A percentile compares a stretch with the other conserved stretches of the same genome.
phyloP scores from a whole-genome alignment of 495 filamentous ascomycete species.

The Elasticomyces elasticus region DNA sequence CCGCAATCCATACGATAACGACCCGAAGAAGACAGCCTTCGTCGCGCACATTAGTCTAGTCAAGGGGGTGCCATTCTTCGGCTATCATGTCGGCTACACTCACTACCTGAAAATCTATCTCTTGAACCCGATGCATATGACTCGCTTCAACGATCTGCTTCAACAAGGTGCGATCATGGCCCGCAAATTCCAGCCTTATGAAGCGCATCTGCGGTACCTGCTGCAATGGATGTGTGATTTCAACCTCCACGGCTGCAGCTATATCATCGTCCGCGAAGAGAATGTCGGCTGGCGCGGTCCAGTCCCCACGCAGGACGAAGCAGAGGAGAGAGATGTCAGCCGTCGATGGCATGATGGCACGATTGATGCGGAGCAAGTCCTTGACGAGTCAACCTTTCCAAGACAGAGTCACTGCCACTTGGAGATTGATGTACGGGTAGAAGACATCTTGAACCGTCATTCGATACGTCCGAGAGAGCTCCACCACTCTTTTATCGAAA shows the following conservation, averaged over 20 bases:
- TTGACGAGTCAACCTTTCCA: slow-evolving; percentile 52
- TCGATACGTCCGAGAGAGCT: slow-evolving; percentile 61
- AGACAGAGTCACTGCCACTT: slow-evolving; percentile 78
- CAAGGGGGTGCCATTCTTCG: slow-evolving; percentile 92
- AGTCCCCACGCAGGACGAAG: slow-evolving; percentile 56
- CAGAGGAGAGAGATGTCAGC: slow-evolving; percentile 40
- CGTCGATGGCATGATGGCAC: slow-evolving; percentile 76
- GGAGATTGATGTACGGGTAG: slow-evolving; percentile 78
- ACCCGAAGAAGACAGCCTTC: slow-evolving; percentile 43
- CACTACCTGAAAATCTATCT: slow-evolving; percentile 93
- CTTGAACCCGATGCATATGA: slow-evolving; percentile 73
- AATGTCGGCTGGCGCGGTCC: slow-evolving; percentile 64
- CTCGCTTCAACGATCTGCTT: slow-evolving; percentile 70
- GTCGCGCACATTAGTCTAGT: slow-evolving; percentile 85
- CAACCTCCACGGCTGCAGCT: slow-evolving; percentile 88
- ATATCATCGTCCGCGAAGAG: slow-evolving; percentile 66
- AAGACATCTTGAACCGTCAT: slow-evolving; percentile 77
- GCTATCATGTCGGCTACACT: slow-evolving; percentile 82
- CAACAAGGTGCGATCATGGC: slow-evolving; percentile 79
- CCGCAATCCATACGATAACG: slow-evolving; percentile 57
- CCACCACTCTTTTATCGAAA: slow-evolving; percentile 82
- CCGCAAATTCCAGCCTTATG: slow-evolving; percentile 75
- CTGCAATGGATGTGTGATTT: slow-evolving; percentile 98
- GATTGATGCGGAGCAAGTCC: slow-evolving; percentile 44
- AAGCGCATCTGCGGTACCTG: slow-evolving; percentile 83